Evolutionary conservation across 257 asterid genomes (phyloP).

Genomic region (Osmanthus fragrans): DNA sequence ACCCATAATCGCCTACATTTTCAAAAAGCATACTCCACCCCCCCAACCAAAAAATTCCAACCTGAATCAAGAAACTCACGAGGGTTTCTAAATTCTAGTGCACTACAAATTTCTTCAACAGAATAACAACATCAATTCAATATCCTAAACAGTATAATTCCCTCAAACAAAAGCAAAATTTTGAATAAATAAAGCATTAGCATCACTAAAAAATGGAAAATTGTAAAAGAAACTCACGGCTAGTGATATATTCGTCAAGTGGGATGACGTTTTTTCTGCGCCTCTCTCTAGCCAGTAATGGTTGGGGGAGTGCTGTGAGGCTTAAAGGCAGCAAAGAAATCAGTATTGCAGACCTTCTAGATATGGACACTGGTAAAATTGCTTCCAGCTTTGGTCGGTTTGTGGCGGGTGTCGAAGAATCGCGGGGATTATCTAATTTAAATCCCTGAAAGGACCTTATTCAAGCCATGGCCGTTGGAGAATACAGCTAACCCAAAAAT

Average conservation of each 20-base stretch:
- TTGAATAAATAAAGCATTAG: not conserved
- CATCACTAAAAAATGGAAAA: not conserved
- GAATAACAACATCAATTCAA: not conserved
- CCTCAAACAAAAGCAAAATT: not conserved
- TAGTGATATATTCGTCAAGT: slow-evolving; percentile 66
- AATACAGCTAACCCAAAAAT: slow-evolving; percentile 23
- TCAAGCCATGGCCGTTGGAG: slow-evolving; percentile 61
- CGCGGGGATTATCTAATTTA: slow-evolving; percentile 16
- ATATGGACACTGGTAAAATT: slow-evolving; percentile 45
- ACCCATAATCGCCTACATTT: not conserved
- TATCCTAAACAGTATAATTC: not conserved
- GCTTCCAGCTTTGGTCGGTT: slow-evolving; percentile 16
- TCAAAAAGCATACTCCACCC: not conserved
- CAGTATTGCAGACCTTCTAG: slow-evolving; percentile 75
- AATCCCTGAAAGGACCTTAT: slow-evolving; percentile 29
- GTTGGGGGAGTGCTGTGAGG: slow-evolving; percentile 46
- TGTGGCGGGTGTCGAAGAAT: slow-evolving; percentile 24
- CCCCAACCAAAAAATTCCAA: not conserved
- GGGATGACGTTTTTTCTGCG: slow-evolving; percentile 79
- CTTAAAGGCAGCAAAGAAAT: slow-evolving; percentile 57
- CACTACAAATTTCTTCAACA: not conserved
- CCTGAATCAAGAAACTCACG: not conserved
- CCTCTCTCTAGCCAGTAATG: slow-evolving; percentile 82
- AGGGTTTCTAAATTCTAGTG: not conserved
- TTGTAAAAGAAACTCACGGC: slow-evolving; percentile 36